phyloP scores from a whole-genome alignment of 495 filamentous ascomycete genomes.

The Tuber magnatum region DNA sequence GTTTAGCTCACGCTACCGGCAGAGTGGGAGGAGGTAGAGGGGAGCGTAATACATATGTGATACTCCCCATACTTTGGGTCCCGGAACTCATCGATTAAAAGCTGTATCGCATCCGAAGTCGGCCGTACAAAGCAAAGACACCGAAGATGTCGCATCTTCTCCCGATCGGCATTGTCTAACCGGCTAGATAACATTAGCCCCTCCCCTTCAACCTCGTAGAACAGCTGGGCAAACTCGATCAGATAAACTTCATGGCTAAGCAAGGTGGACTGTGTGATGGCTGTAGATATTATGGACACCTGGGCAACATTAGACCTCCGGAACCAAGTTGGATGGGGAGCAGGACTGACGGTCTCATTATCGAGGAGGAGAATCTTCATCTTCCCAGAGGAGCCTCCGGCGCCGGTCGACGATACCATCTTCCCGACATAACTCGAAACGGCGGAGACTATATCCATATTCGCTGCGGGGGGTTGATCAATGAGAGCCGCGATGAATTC shows the following conservation, averaged over 20 bases:
- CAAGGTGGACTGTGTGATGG: constrained; percentile 91
- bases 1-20: constrained; percentile 12
- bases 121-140: constrained; percentile 91
- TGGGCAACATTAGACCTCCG: constrained; percentile 37
- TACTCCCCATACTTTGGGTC: constrained; percentile 98
- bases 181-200: constrained; percentile 47
- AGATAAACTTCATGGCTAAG: constrained; percentile 97
- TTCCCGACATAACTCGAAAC: constrained; percentile 93
- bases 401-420: constrained; percentile 63
- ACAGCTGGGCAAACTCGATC: constrained; percentile 56
- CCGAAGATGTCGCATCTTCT: constrained; percentile 95
- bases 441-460: constrained; percentile 88
- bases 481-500: constrained; percentile 9
- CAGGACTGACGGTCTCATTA: constrained; percentile 70
- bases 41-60: constrained; percentile 57
- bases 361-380: constrained; percentile 98
- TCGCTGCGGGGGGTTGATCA: background rate
- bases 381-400: constrained; percentile 74
- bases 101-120: constrained; percentile 81
- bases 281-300: constrained; percentile 85
- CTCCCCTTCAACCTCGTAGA: background rate
- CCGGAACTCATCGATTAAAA: constrained; percentile 88
- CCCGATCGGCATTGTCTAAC: constrained; percentile 78
- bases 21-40: background rate
- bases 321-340: constrained; percentile 13